phyloP scores from a whole-genome alignment of 768 basidiomycete species.

The Leucocoprinus birnbaumii region DNA sequence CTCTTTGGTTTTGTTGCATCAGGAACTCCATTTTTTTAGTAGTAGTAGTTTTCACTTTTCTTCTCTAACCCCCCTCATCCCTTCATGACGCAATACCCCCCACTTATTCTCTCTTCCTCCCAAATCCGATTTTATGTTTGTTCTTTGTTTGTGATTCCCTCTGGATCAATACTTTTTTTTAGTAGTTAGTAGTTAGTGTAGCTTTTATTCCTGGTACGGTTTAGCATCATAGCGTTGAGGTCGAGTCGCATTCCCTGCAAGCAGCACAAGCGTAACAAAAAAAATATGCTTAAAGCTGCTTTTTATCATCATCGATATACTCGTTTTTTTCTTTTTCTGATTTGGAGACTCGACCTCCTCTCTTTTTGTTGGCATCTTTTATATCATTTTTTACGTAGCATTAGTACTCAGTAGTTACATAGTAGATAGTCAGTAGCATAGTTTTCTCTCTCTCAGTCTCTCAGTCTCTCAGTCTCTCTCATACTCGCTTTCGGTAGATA shows the following conservation, averaged over 20 bases:
- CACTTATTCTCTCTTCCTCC: conserved; percentile 7
- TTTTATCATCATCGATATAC: too few relatives aligned
- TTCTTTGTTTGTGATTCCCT: background rate
- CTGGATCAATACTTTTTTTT: conserved; percentile 11
- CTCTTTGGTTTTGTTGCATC: conserved; percentile 42
- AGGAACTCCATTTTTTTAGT: conserved; percentile 39
- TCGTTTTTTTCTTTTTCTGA: too few relatives aligned
- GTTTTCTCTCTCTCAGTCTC: conserved; percentile 39
- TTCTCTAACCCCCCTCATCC: background rate
- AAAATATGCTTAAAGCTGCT: background rate
- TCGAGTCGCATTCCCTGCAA: conserved; percentile 4
- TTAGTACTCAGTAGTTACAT: conserved; percentile 45
- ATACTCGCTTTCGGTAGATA: conserved; percentile 26
- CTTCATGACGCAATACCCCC: background rate
- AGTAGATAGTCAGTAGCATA: conserved; percentile 41
- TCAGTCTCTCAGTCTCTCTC: too few relatives aligned
- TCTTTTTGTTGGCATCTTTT: conserved; percentile 16
- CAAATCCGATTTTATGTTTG: conserved; percentile 11
- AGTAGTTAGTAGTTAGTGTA: conserved; percentile 18
- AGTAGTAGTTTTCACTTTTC: conserved; percentile 30
- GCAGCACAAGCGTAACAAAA: background rate
- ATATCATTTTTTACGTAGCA: conserved; percentile 46
- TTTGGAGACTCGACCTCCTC: background rate
- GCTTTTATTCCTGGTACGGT: conserved; percentile 9
- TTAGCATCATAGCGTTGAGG: background rate